Evolutionary conservation across 768 basidiomycete genomes (phyloP).

Genomic region (Mycena kentingensis): DNA sequence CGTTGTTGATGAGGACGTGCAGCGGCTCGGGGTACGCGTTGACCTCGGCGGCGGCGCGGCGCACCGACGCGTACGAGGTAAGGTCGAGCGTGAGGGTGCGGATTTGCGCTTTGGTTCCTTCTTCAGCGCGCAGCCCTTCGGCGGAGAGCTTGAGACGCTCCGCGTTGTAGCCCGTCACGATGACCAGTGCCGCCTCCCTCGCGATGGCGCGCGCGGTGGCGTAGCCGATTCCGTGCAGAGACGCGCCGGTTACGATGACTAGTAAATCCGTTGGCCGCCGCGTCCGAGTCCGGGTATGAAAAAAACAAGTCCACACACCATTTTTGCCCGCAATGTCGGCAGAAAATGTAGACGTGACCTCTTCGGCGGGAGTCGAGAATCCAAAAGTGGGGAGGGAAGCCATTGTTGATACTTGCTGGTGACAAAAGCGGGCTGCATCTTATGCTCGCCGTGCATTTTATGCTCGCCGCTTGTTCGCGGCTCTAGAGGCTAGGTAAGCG

Average conservation of each 20-base stretch:
- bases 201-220: constrained; percentile 6
- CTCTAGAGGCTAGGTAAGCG: no score
- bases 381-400: no score
- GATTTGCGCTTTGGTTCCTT: neutral
- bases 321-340: constrained; percentile 5
- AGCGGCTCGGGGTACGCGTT: constrained; percentile 8
- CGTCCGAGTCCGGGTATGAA: no score
- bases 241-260: constrained; percentile 9
- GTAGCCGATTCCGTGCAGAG: constrained; percentile 2
- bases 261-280: neutral
- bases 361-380: no score
- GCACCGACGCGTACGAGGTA: neutral
- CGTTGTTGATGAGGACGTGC: neutral
- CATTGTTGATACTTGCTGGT: no score
- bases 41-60: neutral
- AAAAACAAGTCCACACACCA: no score
- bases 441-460: no score
- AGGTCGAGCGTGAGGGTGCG: constrained; percentile 1
- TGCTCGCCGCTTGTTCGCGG: no score
- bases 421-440: no score
- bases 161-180: constrained; percentile 5
- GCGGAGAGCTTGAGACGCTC: neutral
- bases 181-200: neutral
- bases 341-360: no score
- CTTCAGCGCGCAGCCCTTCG: neutral